Evolutionary conservation across 2,329 filamentous ascomycete species (phyloP).

Genomic region (Diaporthe citri): DNA sequence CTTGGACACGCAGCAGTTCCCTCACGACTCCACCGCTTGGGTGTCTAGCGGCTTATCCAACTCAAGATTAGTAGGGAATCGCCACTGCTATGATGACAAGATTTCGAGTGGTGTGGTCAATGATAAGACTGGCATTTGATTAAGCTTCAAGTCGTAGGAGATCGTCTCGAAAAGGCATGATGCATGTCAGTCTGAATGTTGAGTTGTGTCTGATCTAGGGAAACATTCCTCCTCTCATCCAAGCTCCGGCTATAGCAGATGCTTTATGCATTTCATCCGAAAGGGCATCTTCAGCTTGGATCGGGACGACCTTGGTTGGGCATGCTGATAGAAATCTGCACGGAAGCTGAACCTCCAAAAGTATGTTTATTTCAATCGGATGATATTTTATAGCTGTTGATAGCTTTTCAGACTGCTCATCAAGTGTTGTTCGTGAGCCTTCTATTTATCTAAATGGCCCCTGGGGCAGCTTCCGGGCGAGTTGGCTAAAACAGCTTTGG

Average conservation of each 20-base stretch:
- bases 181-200: neutral
- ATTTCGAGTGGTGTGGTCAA: too few relatives aligned
- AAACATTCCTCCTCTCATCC: neutral
- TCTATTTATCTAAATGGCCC: neutral
- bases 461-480: neutral
- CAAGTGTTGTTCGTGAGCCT: neutral
- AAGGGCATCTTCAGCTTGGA: neutral
- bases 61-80: neutral
- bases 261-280: conserved; percentile 22
- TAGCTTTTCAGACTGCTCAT: neutral
- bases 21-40: neutral
- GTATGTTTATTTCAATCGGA: neutral
- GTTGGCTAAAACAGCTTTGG: neutral
- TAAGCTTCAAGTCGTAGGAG: neutral
- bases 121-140: neutral
- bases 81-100: neutral
- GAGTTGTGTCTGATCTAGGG: neutral
- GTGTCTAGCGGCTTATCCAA: neutral
- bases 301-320: neutral
- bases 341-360: too few relatives aligned
- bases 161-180: neutral
- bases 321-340: neutral
- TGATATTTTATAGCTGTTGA: neutral
- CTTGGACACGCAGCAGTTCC: neutral
- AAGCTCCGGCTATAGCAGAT: neutral